These are phyloP conservation scores for Aureoboletus auriporus DNA, from an alignment of 768 basidiomycete genomes.

Conservation along the genomic window DNA sequence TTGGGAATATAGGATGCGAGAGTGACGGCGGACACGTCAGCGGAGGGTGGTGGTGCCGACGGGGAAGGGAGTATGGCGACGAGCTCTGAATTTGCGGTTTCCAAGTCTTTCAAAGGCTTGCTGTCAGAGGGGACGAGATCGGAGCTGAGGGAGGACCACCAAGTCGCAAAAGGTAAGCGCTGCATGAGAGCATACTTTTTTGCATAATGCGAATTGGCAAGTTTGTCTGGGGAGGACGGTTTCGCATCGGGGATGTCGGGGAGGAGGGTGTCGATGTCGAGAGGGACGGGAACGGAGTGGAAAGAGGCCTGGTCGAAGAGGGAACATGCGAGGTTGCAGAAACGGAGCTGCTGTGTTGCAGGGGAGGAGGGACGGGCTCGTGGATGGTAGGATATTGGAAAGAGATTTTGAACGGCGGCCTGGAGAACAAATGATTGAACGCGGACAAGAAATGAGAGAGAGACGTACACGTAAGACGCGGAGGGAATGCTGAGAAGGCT, in stretches of 20 bases:
- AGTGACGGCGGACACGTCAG: conserved; percentile 33
- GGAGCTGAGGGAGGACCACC: conserved; percentile 71
- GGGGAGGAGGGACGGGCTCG: conserved; percentile 61
- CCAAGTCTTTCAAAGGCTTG: conserved; percentile 44
- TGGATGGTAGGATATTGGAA: conserved; percentile 64
- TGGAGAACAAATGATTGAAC: conserved; percentile 24
- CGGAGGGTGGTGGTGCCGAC: conserved; percentile 27
- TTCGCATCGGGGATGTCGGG: conserved; percentile 23
- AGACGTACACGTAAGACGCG: conserved; percentile 53
- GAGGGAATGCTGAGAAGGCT: conserved; percentile 51
- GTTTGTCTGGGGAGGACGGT: conserved; percentile 23
- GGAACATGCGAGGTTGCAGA: conserved; percentile 69
- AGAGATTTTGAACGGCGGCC: conserved; percentile 63
- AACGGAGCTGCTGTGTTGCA: conserved; percentile 65
- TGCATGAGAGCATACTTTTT: conserved; percentile 77
- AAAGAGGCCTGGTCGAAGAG: conserved; percentile 69
- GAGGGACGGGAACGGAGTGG: conserved; percentile 40
- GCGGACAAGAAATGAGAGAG: conserved; percentile 4
- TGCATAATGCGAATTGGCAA: conserved; percentile 24
- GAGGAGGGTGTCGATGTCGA: conserved; percentile 45
- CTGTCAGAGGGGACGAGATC: conserved; percentile 35
- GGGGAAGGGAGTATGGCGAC: conserved; percentile 69
- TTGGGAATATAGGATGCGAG: conserved; percentile 55
- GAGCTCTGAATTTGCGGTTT: conserved; percentile 70
- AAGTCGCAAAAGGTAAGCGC: conserved; percentile 70